Evolutionary conservation across 768 basidiomycete genomes (phyloP).

Genomic region (Kwoniella dendrophila): DNA sequence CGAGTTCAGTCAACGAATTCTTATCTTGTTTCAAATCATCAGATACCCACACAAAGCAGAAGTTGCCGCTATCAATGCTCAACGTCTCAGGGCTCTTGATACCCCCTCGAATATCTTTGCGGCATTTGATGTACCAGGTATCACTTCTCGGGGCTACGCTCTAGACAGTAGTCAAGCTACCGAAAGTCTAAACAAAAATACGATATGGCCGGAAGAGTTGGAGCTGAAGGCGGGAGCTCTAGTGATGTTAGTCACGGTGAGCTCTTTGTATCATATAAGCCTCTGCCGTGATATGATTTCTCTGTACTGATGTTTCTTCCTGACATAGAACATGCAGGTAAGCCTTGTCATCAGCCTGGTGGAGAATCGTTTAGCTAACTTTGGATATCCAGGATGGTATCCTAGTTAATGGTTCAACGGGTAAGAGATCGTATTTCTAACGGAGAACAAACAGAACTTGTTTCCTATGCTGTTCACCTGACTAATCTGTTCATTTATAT

Average conservation of each 20-base stretch:
- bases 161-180: slow-evolving; percentile 33
- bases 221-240: slow-evolving; percentile 43
- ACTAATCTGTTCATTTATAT: neutral
- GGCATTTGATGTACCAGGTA: slow-evolving; percentile 34
- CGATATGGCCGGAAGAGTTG: slow-evolving; percentile 33
- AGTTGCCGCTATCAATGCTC: slow-evolving; percentile 36
- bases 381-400: slow-evolving; percentile 64
- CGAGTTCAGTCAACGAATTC: slow-evolving; percentile 9
- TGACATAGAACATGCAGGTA: slow-evolving; percentile 37
- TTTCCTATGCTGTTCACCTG: neutral
- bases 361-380: slow-evolving; percentile 15
- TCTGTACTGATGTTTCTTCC: neutral
- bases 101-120: slow-evolving; percentile 20
- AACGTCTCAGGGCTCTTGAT: slow-evolving; percentile 28
- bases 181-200: slow-evolving; percentile 33
- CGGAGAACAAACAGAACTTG: too few species aligned
- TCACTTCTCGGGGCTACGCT: slow-evolving; percentile 33
- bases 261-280: neutral
- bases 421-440: too few species aligned
- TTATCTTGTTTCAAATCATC: neutral
- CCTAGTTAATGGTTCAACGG: slow-evolving; percentile 93
- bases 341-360: too few species aligned
- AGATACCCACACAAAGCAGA: slow-evolving; percentile 44
- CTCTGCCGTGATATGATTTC: neutral
- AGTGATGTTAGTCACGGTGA: slow-evolving; percentile 49